phyloP scores from a whole-genome alignment of 2,329 filamentous ascomycete genomes.

The Aureobasidium leucospermi region DNA sequence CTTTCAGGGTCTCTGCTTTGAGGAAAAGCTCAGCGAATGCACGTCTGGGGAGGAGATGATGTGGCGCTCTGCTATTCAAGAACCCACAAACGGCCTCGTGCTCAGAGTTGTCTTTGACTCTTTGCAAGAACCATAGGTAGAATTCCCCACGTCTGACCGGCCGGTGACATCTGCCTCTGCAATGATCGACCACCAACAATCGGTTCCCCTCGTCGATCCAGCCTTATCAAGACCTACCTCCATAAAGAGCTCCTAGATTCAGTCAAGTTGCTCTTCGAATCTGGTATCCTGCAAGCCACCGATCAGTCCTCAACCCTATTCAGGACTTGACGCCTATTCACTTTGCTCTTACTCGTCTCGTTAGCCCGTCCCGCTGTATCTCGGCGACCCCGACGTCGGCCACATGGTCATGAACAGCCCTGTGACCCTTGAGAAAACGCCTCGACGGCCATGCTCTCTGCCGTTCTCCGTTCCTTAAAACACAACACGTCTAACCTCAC shows the following conservation, averaged over 20 bases:
- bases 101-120: not conserved
- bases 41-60: conserved; percentile 5
- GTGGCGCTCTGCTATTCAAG: not conserved
- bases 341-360: not conserved
- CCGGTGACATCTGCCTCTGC: not conserved
- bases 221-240: not conserved
- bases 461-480: not conserved
- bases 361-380: conserved; percentile 4
- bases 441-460: not conserved
- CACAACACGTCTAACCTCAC: not conserved
- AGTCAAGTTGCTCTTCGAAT: not conserved
- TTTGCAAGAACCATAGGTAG: not conserved
- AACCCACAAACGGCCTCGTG: not conserved
- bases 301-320: not conserved
- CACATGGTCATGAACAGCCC: not conserved
- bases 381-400: not conserved
- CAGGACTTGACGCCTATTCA: not conserved
- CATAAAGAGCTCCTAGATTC: not conserved
- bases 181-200: not conserved
- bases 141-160: not conserved
- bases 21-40: not conserved
- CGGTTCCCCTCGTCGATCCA: conserved; percentile 1
- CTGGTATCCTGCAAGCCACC: not conserved
- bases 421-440: not conserved
- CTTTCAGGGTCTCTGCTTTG: not conserved